Base-by-base conservation (phyloP, 345 rosid genomes). In the Abelmoschus esculentus region DNA sequence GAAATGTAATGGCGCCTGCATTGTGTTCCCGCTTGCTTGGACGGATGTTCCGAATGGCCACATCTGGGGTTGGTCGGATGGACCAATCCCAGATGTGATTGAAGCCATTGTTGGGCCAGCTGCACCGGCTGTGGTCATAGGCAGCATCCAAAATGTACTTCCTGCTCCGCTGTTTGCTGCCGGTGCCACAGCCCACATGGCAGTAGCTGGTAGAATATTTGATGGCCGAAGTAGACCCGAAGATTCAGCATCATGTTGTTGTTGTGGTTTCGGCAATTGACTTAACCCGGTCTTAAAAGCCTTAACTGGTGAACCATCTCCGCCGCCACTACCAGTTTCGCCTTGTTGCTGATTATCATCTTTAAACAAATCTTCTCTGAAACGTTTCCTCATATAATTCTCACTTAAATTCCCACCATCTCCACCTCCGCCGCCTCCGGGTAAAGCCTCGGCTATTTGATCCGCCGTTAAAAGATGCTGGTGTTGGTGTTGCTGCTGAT, bases 181-280 rank as follows among this genome's bases (percentile, higher is more conserved):
- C 34, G 89, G 87, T 3, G 84, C 78, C 49, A 86, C 86, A 7
- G 96, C 90, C 96, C 96, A 90, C 92, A 86, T 87, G 69, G 92
- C 88, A 0, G 90, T 55, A 22, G 79, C 82, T 0, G 89, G 85
- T 4, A 82, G 38, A 9, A 82, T 66, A 18, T 79, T 81, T 11
- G 86, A 78, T 3, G 83, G 74, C 32, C 83, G 74, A 29, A 74
- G 54, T 11, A 73, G 42, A 11, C 79, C 73, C 4, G 86, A 65
- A 47, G 73, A 42, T 11, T 72, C 76, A 7, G 76, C 44, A 5
- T 74, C 73, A 6, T 78, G 81, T 10, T 68, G 53, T 22, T 78
- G 81, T 22, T 68, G 74, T 49, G 15, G 65, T 65, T 75, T 77
- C 6, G 74, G 81, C 18, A 70, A 26, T 69, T 79, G 79, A 38